Evolutionary conservation across 2,329 filamentous ascomycete genomes (phyloP).

Genomic region (Davidsoniella neocaledoniae): DNA sequence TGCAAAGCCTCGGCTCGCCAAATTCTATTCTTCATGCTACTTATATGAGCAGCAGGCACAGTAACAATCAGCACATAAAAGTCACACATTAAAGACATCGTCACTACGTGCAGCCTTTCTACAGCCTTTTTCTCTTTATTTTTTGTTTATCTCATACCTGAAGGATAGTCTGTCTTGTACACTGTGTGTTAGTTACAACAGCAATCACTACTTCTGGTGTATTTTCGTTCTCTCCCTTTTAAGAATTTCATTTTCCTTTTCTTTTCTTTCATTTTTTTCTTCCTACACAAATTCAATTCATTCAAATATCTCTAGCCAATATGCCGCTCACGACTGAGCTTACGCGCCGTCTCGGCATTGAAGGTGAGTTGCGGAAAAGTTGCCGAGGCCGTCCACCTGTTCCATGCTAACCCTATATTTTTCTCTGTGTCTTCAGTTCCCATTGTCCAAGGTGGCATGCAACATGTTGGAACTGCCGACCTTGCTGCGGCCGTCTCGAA

Average conservation of each 20-base stretch:
- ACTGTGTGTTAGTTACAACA: too few species aligned
- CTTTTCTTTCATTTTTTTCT: not conserved
- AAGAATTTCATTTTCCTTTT: not conserved
- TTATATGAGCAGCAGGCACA: too few species aligned
- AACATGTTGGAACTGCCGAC: constrained; percentile 70
- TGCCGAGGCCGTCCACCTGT: not conserved
- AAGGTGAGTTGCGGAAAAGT: constrained; percentile 20
- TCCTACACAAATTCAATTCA: not conserved
- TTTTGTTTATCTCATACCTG: too few species aligned
- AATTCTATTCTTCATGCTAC: too few species aligned
- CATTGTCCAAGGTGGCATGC: constrained; percentile 74
- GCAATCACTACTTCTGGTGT: too few species aligned
- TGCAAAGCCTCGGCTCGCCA: too few species aligned
- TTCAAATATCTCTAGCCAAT: constrained; percentile 13
- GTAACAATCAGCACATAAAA: too few species aligned
- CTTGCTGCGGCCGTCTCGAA: constrained; percentile 62
- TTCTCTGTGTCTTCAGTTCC: constrained; percentile 36
- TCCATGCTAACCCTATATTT: not conserved
- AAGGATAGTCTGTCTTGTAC: too few species aligned
- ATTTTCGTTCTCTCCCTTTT: too few species aligned
- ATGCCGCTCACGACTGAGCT: constrained; percentile 44
- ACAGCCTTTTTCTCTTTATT: too few species aligned
- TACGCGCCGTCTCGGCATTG: constrained; percentile 40
- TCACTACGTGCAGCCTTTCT: too few species aligned
- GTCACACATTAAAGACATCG: too few species aligned